Evolutionary conservation across 257 asterid species (phyloP), one percentile per base, ranked within the genome.

Genomic region (Jasminum sambac): DNA sequence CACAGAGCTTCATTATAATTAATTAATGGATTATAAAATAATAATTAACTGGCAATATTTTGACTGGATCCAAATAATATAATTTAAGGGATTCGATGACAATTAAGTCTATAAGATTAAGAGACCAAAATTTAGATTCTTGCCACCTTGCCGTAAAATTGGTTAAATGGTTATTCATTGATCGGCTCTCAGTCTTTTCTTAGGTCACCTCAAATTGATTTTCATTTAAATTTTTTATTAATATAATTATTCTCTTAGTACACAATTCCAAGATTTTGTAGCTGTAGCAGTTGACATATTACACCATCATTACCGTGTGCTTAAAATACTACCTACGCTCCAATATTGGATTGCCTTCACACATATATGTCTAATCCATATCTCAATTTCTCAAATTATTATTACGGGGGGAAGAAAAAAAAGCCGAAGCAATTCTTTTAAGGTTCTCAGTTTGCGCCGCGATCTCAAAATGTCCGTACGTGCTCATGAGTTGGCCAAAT

Each of bases 101-200:
- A 55, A 55, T 11, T 23, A 55, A 55, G 62, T 55, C 62, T 43
- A 23, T 21, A 23, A 50, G 59, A 17, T 17, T 48, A n/a, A 48
- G 58, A 48, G 61, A 13, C 14, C 16, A 55, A 5, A 55, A 23
- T 9, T 55, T 55, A 8, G 62, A 55, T 55, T 21, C 62, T 34
- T 23, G n/a, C 62, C 62, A 55, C n/a, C 62, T 55, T 55, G 36
- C 62, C 62, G 8, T 55, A 23, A 55, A 55, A 19, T 55, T 55
- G 16, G 16, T 23, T 19, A n/a, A n/a, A n/a, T n/a, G n/a, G n/a
- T n/a, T n/a, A n/a, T n/a, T n/a, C n/a, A 55, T 23, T 55, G 34
- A 26, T 55, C 6, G 17, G 34, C 62, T 23, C 62, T 55, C 62
- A 11, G 62, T 55, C 62, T 55, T 23, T 11, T 55, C 36, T 23